Evolutionary conservation across 768 basidiomycete species (phyloP), one percentile per base, ranked within the genome.

Genomic region (Tulasnella calospora): DNA sequence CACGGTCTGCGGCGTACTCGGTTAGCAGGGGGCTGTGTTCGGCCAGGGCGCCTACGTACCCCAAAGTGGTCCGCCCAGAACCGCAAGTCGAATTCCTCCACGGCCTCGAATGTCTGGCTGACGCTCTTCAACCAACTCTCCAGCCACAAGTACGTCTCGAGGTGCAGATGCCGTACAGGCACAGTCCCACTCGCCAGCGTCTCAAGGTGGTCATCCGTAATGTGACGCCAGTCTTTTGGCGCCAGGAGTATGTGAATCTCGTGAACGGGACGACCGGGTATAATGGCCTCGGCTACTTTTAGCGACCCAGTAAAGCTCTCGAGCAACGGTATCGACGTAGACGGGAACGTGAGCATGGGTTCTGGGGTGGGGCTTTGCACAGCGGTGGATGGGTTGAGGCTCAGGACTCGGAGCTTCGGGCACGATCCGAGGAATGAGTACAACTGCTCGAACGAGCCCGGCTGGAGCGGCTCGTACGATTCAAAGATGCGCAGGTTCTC

Each of bases 401-500:
- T 74, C 10, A 74, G 17, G 23, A 13, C 17, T 13, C 44, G 51
- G 8, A 74, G 73, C 6, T 47, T 44, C 2, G 73, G 73, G 30
- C 73, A 74, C 13, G 17, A 35, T 8, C 19, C 44, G n/a, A 74
- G 38, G 73, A 74, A 74, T 19, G 33, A 35, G 23, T 47, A 55
- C 19, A 74, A 36, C 30, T 47, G 40, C 44, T 41, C 51, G 19
- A 74, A 19, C 10, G 3, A 17, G 4, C 19, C 21, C 9, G 38
- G 40, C 1, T 51, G 33, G 21, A 44, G 17, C 33, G 73, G 73
- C 44, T 74, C 44, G 46, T 41, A 74, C 8, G 51, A 44, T 35
- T 41, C 73, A 23, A 74, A 74, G 17, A 47, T 15, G n/a, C 44
- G 41, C 10, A 74, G 73, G 23, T 47, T 74, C 12, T 74, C 73